Conservation (phyloP, 2,329 filamentous ascomycete genomes). For the Xylaria hypoxylon region DNA sequence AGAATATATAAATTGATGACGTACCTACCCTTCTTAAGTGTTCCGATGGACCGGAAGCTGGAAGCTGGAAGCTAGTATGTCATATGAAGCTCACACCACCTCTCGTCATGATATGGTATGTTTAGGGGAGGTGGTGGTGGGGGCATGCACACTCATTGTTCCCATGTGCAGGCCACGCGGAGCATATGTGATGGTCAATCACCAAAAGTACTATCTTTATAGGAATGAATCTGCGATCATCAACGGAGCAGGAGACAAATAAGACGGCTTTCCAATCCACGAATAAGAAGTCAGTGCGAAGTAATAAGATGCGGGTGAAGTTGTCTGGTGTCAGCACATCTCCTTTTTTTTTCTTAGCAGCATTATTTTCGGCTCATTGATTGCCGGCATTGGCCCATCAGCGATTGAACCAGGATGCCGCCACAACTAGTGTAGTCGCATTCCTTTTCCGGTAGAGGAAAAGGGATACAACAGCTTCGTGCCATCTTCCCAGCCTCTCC, state of each 20-base stretch:
- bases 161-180: constrained; percentile 19
- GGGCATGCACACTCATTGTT: constrained; percentile 2
- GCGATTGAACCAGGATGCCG: constrained; percentile 21
- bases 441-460: not conserved
- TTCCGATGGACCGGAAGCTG: constrained; percentile 11
- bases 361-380: constrained; percentile 20
- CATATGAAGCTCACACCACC: constrained; percentile 18
- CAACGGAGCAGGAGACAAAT: constrained; percentile 1
- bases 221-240: constrained; percentile 12
- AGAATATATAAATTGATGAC: constrained; percentile 26
- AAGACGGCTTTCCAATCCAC: not conserved
- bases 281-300: constrained; percentile 5
- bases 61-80: constrained; percentile 14
- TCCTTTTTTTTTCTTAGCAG: not conserved
- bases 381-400: constrained; percentile 5
- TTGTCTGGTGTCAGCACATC: not conserved
- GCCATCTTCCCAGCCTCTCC: constrained; percentile 7
- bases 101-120: not conserved
- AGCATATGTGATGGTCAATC: constrained; percentile 8
- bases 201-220: not conserved
- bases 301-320: not conserved
- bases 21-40: constrained; percentile 1
- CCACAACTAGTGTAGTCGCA: constrained; percentile 15
- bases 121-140: not conserved
- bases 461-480: constrained; percentile 13